phyloP scores from a whole-genome alignment of 2,329 filamentous ascomycete genomes.

The Ophiostoma quercus region DNA sequence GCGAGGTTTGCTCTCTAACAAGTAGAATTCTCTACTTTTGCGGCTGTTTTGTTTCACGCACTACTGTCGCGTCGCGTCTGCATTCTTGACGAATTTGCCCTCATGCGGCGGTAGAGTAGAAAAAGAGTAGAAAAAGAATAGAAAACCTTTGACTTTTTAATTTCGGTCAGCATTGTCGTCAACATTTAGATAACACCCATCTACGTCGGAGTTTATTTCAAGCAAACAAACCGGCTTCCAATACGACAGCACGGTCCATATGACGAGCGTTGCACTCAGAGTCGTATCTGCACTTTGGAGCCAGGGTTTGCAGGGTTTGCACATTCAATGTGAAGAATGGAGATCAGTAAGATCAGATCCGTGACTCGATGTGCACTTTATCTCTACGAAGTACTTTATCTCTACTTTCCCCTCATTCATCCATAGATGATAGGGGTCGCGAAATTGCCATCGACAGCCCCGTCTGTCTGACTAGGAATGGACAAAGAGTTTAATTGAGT shows the following conservation, averaged over 20 bases:
- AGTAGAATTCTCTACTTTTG: background rate
- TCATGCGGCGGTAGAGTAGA: no score
- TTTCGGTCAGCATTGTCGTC: no score
- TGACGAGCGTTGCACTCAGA: background rate
- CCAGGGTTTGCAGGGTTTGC: no score
- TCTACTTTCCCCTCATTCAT: background rate
- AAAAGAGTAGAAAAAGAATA: no score
- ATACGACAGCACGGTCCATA: background rate
- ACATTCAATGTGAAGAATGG: no score
- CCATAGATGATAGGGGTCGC: background rate
- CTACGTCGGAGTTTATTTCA: no score
- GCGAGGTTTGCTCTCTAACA: background rate
- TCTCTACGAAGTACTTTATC: background rate
- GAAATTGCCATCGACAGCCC: conserved; percentile 6
- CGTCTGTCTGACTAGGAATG: background rate
- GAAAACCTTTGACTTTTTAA: no score
- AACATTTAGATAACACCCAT: no score
- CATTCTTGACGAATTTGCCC: conserved; percentile 1
- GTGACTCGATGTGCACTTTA: background rate
- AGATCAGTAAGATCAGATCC: no score
- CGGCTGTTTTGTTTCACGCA: background rate
- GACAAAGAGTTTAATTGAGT: no score
- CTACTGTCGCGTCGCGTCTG: conserved; percentile 6
- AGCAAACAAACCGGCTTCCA: no score
- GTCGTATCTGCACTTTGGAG: no score